These are phyloP conservation scores for Tuber umbilicatum DNA, from an alignment of 495 filamentous ascomycete species.

Conservation along the genomic window DNA sequence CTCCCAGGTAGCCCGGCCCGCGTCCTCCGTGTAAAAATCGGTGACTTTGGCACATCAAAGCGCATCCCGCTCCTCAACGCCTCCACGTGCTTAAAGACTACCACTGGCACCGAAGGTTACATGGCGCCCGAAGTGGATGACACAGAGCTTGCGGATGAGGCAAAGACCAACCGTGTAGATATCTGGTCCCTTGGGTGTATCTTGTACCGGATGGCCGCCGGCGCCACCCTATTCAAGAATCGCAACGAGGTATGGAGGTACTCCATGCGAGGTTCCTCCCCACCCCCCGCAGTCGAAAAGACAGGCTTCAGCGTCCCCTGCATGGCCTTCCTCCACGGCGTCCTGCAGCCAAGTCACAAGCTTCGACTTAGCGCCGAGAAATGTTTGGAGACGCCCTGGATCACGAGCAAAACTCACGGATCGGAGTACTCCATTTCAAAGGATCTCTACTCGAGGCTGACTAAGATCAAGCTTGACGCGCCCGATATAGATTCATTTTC, in stretches of 20 bases:
- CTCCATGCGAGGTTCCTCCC: neutral
- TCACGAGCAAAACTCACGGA: neutral
- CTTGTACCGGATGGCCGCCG: neutral
- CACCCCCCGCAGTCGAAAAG: neutral
- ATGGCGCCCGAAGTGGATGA: neutral
- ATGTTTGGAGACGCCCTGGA: neutral
- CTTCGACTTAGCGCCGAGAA: neutral
- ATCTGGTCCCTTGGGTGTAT: slow-evolving; percentile 12
- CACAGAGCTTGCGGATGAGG: neutral
- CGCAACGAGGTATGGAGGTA: accelerated
- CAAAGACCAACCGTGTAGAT: neutral
- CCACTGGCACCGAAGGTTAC: neutral
- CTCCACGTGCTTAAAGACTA: neutral
- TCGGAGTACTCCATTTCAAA: neutral
- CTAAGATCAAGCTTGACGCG: neutral
- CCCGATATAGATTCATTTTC: neutral
- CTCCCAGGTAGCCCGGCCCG: neutral
- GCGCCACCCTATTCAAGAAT: neutral
- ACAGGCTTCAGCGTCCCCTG: neutral
- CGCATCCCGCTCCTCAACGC: neutral
- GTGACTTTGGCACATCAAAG: slow-evolving; percentile 11
- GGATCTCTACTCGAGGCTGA: neutral
- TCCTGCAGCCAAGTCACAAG: neutral
- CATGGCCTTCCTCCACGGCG: neutral
- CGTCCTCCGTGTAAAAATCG: slow-evolving; percentile 1